Evolutionary conservation across 345 rosid species (phyloP).

Genomic region (Clarkia xantiana): DNA sequence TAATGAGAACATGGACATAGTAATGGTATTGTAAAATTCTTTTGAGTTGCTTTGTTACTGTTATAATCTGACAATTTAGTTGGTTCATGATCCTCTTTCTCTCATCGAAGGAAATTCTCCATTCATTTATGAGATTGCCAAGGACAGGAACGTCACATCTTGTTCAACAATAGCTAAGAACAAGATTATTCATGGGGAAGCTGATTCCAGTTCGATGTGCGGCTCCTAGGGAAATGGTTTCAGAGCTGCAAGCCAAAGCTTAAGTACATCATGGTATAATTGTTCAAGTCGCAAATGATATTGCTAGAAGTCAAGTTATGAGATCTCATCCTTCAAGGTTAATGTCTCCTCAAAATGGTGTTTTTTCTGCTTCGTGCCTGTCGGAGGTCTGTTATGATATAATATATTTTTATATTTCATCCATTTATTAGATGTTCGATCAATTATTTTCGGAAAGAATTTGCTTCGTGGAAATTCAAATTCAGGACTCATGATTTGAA

Average conservation of each 20-base stretch:
- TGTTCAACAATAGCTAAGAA: conserved; percentile 15
- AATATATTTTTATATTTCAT: conserved; percentile 13
- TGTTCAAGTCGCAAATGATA: conserved; percentile 40
- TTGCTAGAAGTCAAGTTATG: conserved; percentile 43
- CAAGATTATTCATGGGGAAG: conserved; percentile 37
- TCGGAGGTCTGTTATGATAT: conserved; percentile 5
- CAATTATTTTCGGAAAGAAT: conserved; percentile 41
- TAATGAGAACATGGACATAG: conserved; percentile 33
- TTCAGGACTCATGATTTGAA: conserved; percentile 62
- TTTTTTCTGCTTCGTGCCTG: neutral
- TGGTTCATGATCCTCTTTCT: too few species aligned
- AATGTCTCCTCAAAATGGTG: conserved; percentile 7
- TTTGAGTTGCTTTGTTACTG: conserved; percentile 3
- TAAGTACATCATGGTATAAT: conserved; percentile 43
- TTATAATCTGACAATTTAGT: too few species aligned
- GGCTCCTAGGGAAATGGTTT: conserved; percentile 29
- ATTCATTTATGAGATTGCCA: conserved; percentile 76
- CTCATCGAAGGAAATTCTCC: conserved; percentile 45
- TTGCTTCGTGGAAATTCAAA: conserved; percentile 42
- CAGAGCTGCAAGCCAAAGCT: conserved; percentile 40
- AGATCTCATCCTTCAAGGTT: conserved; percentile 60
- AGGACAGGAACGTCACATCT: conserved; percentile 22
- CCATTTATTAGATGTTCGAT: conserved; percentile 38
- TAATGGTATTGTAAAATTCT: conserved; percentile 33
- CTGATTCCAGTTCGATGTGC: conserved; percentile 35